phyloP scores from a whole-genome alignment of 2,329 filamentous ascomycete genomes.

The Scleromitrula shiraiana region DNA sequence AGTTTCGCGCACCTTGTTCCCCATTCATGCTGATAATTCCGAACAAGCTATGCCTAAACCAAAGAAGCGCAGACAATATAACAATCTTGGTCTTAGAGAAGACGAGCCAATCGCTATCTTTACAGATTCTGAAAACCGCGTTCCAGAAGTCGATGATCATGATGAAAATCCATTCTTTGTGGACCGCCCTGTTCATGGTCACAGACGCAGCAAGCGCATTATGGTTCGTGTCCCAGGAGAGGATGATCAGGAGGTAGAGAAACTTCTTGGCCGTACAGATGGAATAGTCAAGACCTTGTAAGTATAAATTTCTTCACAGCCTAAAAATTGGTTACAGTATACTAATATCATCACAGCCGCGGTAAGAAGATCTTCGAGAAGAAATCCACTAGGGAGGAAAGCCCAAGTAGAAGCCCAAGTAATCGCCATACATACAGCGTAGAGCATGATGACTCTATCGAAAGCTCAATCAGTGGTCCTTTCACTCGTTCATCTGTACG shows the following conservation, averaged over 20 bases:
- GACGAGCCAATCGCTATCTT: slow-evolving; percentile 59
- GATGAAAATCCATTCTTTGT: slow-evolving; percentile 66
- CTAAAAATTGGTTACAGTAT: slow-evolving; percentile 6
- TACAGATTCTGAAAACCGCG: slow-evolving; percentile 70
- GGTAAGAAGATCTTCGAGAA: slow-evolving; percentile 73
- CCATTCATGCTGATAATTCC: slow-evolving; percentile 34
- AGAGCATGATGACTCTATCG: slow-evolving; percentile 30
- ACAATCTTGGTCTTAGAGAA: slow-evolving; percentile 44
- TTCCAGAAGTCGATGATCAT: slow-evolving; percentile 59
- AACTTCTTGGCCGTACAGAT: slow-evolving; percentile 61
- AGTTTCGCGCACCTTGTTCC: slow-evolving; percentile 55
- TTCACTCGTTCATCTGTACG: slow-evolving; percentile 61
- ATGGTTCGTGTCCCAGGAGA: slow-evolving; percentile 45
- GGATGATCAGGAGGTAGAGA: slow-evolving; percentile 34
- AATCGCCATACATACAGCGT: slow-evolving; percentile 24
- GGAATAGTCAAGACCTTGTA: slow-evolving; percentile 73
- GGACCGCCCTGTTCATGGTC: slow-evolving; percentile 26
- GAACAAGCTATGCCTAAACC: slow-evolving; percentile 52
- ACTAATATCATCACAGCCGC: slow-evolving; percentile 46
- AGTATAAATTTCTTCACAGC: slow-evolving; percentile 34
- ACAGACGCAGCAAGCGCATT: slow-evolving; percentile 47
- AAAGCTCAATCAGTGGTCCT: slow-evolving; percentile 33
- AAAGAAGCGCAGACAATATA: slow-evolving; percentile 51
- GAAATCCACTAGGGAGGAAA: slow-evolving; percentile 27
- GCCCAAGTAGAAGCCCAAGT: slow-evolving; percentile 6